Conservation (phyloP, 2,329 filamentous ascomycete species). For the Calonectria honghensis region DNA sequence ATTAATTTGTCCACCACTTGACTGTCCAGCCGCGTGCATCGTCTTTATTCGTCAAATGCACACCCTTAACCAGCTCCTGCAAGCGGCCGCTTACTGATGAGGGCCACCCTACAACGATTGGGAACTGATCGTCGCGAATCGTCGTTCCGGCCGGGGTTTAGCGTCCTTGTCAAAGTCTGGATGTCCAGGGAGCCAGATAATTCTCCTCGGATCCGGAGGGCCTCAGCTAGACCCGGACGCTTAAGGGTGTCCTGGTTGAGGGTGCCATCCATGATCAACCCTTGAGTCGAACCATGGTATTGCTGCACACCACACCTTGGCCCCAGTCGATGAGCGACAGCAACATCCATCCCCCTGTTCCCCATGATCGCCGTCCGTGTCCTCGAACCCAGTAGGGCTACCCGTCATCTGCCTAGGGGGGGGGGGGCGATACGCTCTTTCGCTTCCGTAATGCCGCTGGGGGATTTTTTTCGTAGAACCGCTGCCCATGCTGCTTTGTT, state of each 20-base stretch:
- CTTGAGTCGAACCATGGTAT: not conserved
- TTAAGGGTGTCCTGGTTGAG: not conserved
- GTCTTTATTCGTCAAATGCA: not conserved
- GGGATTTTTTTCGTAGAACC: not conserved
- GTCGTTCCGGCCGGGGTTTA: not conserved
- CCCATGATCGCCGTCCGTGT: conserved; percentile 9
- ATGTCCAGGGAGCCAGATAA: not conserved
- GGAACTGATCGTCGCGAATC: not conserved
- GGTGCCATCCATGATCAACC: not conserved
- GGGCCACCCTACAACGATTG: not conserved
- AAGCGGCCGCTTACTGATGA: not conserved
- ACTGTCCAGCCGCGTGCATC: not conserved
- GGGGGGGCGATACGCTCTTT: not conserved
- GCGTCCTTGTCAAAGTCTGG: not conserved
- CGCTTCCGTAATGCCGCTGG: not conserved
- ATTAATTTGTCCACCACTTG: conserved; percentile 1
- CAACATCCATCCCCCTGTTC: not conserved
- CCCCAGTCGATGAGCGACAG: conserved; percentile 6
- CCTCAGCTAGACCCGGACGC: not conserved
- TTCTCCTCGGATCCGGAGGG: not conserved
- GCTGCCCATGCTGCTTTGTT: not conserved
- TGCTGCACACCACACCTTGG: conserved; percentile 1
- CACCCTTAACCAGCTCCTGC: not conserved
- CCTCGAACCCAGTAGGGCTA: not conserved
- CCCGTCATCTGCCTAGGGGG: not conserved